phyloP scores from a whole-genome alignment of 768 basidiomycete species.

The Tulasnella sp. region DNA sequence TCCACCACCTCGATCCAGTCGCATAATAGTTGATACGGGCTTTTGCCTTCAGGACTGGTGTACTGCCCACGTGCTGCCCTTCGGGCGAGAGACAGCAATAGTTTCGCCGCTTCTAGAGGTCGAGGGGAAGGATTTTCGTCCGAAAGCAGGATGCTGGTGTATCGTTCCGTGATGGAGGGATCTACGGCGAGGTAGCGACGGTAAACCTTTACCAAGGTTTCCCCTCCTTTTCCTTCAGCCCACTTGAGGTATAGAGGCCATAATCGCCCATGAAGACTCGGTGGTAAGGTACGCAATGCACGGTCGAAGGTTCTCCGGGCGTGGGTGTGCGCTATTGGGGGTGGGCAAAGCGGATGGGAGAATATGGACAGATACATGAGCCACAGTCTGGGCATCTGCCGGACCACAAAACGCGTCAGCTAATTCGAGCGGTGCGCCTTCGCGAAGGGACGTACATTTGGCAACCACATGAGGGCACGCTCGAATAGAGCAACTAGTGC shows the following conservation, averaged over 20 bases:
- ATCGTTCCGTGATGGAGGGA: slow-evolving; percentile 74
- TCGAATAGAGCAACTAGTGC: slow-evolving; percentile 83
- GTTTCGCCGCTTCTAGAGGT: slow-evolving; percentile 90
- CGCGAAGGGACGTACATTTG: slow-evolving; percentile 55
- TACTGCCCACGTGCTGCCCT: slow-evolving; percentile 82
- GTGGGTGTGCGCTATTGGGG: slow-evolving; percentile 79
- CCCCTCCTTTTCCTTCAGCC: slow-evolving; percentile 78
- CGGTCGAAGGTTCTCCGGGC: slow-evolving; percentile 93
- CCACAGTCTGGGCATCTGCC: slow-evolving; percentile 89
- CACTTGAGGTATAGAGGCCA: slow-evolving; percentile 92
- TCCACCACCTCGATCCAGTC: slow-evolving; percentile 93
- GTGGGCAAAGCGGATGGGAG: slow-evolving; percentile 82
- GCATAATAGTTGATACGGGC: slow-evolving; percentile 87
- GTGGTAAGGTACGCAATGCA: slow-evolving; percentile 86
- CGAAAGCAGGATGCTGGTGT: slow-evolving; percentile 59
- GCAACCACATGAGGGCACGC: slow-evolving; percentile 90
- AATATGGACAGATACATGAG: slow-evolving; percentile 87
- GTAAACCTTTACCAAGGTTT: slow-evolving; percentile 76
- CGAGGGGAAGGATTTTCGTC: slow-evolving; percentile 54
- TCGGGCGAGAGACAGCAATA: slow-evolving; percentile 76
- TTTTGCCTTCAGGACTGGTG: slow-evolving; percentile 84
- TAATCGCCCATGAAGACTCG: slow-evolving; percentile 83
- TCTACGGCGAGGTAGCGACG: slow-evolving; percentile 83
- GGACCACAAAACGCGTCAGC: neutral
- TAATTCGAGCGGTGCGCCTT: slow-evolving; percentile 14